These are phyloP conservation scores for Fusarium incarnatum DNA, from an alignment of 2,329 filamentous ascomycete species.

Conservation along the genomic window DNA sequence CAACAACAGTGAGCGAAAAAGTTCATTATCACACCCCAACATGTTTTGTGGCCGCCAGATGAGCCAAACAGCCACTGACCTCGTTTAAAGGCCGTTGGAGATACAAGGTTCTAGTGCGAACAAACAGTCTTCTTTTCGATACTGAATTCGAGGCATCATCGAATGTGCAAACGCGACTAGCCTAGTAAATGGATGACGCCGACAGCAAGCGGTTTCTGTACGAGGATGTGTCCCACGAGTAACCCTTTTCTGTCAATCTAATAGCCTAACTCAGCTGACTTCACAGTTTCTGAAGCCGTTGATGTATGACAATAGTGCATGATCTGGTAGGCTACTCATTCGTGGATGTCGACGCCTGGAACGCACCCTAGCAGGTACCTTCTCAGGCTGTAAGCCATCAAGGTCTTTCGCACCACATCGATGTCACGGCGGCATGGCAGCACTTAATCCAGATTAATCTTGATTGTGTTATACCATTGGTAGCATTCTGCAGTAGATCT, in stretches of 20 bases:
- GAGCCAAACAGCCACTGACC: background rate
- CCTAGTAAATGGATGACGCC: background rate
- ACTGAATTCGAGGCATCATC: background rate
- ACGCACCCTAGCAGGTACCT: background rate
- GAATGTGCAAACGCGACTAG: background rate
- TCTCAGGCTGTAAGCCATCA: background rate
- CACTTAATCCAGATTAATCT: background rate
- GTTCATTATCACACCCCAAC: background rate
- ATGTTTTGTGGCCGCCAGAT: background rate
- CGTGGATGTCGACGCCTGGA: background rate
- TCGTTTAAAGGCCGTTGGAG: accelerated
- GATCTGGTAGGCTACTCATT: background rate
- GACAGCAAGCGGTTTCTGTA: background rate
- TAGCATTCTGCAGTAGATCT: background rate
- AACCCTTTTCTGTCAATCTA: background rate
- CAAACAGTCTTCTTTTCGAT: background rate
- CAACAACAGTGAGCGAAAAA: no score
- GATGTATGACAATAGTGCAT: accelerated
- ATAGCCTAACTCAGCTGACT: background rate
- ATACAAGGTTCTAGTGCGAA: no score
- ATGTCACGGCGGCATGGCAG: background rate
- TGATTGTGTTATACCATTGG: no score
- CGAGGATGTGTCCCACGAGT: background rate
- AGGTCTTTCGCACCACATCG: background rate
- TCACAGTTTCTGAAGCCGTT: accelerated